These are phyloP conservation scores for Anastatica hierochuntica DNA, from an alignment of 345 rosid genomes.

Conservation along the genomic window DNA sequence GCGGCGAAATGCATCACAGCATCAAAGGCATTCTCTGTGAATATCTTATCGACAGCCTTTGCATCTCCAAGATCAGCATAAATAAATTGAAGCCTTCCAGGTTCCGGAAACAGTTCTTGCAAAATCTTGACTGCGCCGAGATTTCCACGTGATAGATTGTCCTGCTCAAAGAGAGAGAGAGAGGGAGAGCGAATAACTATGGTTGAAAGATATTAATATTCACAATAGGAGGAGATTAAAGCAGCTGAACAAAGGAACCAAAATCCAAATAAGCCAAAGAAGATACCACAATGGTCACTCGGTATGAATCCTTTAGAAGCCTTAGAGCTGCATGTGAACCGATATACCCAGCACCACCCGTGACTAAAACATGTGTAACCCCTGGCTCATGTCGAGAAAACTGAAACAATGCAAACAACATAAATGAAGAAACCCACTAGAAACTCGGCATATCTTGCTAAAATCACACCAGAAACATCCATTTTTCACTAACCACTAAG, in stretches of 20 bases:
- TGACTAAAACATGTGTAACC: slow-evolving; percentile 55
- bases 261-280: no score
- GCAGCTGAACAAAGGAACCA: no score
- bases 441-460: neutral
- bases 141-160: slow-evolving; percentile 63
- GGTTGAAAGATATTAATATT: no score
- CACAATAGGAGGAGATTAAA: no score
- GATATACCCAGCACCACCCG: slow-evolving; percentile 77
- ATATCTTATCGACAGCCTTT: slow-evolving; percentile 60
- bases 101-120: slow-evolving; percentile 44
- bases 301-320: slow-evolving; percentile 52
- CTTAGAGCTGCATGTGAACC: slow-evolving; percentile 71
- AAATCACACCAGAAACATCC: no score
- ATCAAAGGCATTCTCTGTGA: slow-evolving; percentile 89
- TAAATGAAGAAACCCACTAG: neutral
- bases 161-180: slow-evolving; percentile 35
- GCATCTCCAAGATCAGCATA: slow-evolving; percentile 87
- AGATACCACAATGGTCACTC: slow-evolving; percentile 64
- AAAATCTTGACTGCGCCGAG: slow-evolving; percentile 49
- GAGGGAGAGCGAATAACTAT: no score
- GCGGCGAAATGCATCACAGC: slow-evolving; percentile 99
- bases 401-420: slow-evolving; percentile 16
- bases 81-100: slow-evolving; percentile 63
- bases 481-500: no score
- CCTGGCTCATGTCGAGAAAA: slow-evolving; percentile 38